Percentiles rank a stretch among this genome's conserved stretches.
These are phyloP conservation scores for Batrachochytrium dendrobatidis DNA, from an alignment of 371 early-diverging fungal genomes.

Conservation along the genomic window DNA sequence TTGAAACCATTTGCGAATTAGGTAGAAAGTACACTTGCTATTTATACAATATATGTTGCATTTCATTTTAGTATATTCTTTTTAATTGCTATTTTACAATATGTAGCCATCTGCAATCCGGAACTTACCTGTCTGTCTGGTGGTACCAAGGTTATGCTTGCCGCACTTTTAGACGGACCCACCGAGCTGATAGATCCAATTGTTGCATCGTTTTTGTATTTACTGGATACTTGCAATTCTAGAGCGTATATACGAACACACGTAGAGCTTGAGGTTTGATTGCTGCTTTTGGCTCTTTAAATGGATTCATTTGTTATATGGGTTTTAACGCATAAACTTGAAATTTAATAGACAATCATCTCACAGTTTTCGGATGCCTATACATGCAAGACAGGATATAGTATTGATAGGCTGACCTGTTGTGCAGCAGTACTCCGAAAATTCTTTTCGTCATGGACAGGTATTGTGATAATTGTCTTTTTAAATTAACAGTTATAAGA, in stretches of 20 bases:
- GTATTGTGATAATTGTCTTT: conserved; percentile 15
- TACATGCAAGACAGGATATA: conserved; percentile 46
- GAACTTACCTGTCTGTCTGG: conserved; percentile 57
- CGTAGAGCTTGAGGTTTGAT: conserved; percentile 62
- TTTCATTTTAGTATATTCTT: too few relatives aligned
- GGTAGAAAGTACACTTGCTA: conserved; percentile 32
- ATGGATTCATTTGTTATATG: neutral
- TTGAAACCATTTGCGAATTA: conserved; percentile 74
- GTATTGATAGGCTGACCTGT: conserved; percentile 57
- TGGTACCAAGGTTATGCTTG: conserved; percentile 61
- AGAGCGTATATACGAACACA: conserved; percentile 64
- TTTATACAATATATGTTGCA: neutral
- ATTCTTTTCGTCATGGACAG: conserved; percentile 72
- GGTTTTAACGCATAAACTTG: neutral
- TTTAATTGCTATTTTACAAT: neutral
- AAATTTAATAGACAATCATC: conserved; percentile 49
- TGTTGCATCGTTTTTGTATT: conserved; percentile 56
- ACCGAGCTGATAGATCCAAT: conserved; percentile 56
- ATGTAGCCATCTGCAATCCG: conserved; percentile 42
- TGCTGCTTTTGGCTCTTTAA: conserved; percentile 5
- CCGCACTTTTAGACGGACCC: conserved; percentile 66
- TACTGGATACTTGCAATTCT: conserved; percentile 63
- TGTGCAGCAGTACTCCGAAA: conserved; percentile 53
- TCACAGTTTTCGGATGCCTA: conserved; percentile 69
- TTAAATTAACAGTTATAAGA: neutral